Base-by-base conservation (phyloP, 305 asterid genomes). In the Ilex paraguariensis region DNA sequence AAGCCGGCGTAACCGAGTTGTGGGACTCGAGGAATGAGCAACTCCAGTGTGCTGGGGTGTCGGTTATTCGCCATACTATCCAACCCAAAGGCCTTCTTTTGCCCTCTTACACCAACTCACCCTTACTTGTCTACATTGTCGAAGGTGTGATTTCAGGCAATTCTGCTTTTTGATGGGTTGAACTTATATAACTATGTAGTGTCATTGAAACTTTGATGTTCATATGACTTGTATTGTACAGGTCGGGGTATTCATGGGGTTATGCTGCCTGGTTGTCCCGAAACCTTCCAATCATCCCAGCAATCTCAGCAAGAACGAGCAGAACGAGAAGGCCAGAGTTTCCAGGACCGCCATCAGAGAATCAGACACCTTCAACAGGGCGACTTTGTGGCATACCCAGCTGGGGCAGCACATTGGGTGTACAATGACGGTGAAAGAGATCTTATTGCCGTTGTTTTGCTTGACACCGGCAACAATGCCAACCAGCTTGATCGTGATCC, bases 1-100 rank as follows among this genome's bases (percentile, higher is more conserved):
- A 89, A 60, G 97, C 81, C 56, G 97, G 97, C 7, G 59, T 28
- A 0, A 66, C 87, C 0, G 91, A 87, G 66, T 66, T 75, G 36
- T 87, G 86, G 86, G 87, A 87, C 30, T 65, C 60, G 54, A 71
- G 70, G 39, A 50, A 53, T 30, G 66, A 77, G 1, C 91, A 87
- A 30, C 80, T 84, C 82, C 83, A 54, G 8, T 89, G 95, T 64
- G 90, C 87, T 30, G 93, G 95, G 0, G 94, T 77, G 0, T 64
- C 83, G 0, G 3, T 83, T 54, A 66, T 71, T 49, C 91, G 89
- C 54, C 91, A 87, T 50, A 61, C 30, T 32, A 61, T 89, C 59
- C 66, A 61, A 5, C 6, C 64, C 0, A 62, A 67, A 59, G 88
- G 84, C 59, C 81, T 87, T 52, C 33, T 83, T 67, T 57, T 81